phyloP scores from a whole-genome alignment of 2,329 filamentous ascomycete genomes.

The Fusarium sp. region DNA sequence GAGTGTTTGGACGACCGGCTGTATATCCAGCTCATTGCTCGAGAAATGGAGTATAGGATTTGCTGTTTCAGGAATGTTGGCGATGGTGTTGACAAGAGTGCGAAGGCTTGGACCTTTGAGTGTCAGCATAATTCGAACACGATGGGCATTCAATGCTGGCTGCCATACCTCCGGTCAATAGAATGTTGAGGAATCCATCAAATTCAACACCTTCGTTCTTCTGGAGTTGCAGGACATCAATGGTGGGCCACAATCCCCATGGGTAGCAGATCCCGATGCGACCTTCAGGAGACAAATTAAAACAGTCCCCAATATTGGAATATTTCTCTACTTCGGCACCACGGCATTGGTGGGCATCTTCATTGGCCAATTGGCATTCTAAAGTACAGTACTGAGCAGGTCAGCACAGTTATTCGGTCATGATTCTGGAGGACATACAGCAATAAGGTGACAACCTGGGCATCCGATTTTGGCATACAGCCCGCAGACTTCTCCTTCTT shows the following conservation, averaged over 20 bases:
- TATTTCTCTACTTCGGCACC: neutral
- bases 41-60: conserved; percentile 18
- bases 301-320: neutral
- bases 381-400: conserved; percentile 38
- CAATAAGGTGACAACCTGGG: conserved; percentile 32
- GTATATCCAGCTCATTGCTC: conserved; percentile 12
- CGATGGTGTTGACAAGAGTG: conserved; percentile 42
- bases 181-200: conserved; percentile 31
- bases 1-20: conserved; percentile 6
- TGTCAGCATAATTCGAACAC: neutral
- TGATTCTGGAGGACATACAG: conserved; percentile 19
- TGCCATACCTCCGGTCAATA: conserved; percentile 38
- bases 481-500: conserved; percentile 1
- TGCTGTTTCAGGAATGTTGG: conserved; percentile 33
- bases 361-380: conserved; percentile 27
- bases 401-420: neutral
- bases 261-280: neutral
- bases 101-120: conserved; percentile 35
- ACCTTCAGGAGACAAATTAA: neutral
- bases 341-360: conserved; percentile 15
- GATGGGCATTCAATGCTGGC: neutral
- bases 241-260: conserved; percentile 38
- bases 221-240: conserved; percentile 42
- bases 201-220: conserved; percentile 43
- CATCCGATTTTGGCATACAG: conserved; percentile 21